Evolutionary conservation across 805 yeast genomes (phyloP).

Genomic region (Yarrowia bubula): DNA sequence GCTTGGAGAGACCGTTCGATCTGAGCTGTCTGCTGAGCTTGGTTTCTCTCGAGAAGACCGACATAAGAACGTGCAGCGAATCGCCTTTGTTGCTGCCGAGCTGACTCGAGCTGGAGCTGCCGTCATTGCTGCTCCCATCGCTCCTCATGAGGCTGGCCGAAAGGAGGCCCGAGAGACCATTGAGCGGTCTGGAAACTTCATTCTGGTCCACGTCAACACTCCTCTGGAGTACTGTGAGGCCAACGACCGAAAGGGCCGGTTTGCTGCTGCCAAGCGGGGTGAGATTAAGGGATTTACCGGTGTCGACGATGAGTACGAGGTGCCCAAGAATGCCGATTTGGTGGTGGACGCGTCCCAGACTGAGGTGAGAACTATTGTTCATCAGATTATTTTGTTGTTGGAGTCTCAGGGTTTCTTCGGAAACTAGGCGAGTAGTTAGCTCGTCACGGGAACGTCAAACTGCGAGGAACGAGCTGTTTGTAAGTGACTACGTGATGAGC

Average conservation of each 20-base stretch:
- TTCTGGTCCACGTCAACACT: slow-evolving; percentile 52
- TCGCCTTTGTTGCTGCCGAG: slow-evolving; percentile 68
- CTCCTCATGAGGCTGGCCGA: slow-evolving; percentile 47
- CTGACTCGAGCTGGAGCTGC: slow-evolving; percentile 89
- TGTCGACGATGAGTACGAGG: slow-evolving; percentile 48
- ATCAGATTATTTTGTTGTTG: slow-evolving; percentile 66
- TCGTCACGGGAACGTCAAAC: too few relatives aligned
- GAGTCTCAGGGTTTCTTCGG: slow-evolving; percentile 82
- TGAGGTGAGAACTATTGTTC: slow-evolving; percentile 67
- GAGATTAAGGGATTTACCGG: slow-evolving; percentile 51
- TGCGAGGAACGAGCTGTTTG: not conserved
- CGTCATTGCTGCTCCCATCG: slow-evolving; percentile 65
- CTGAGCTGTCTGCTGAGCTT: slow-evolving; percentile 44
- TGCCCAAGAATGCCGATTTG: slow-evolving; percentile 56
- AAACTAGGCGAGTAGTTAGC: slow-evolving; percentile 35
- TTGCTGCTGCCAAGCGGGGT: slow-evolving; percentile 46
- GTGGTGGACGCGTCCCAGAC: slow-evolving; percentile 53
- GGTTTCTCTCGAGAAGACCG: slow-evolving; percentile 44
- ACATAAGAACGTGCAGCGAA: slow-evolving; percentile 45
- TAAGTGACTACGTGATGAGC: too few relatives aligned
- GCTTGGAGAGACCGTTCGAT: slow-evolving; percentile 46
- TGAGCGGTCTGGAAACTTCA: slow-evolving; percentile 52
- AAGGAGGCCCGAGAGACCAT: slow-evolving; percentile 45
- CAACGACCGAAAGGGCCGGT: slow-evolving; percentile 53
- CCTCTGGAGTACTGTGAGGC: slow-evolving; percentile 47